phyloP scores from a whole-genome alignment of 371 early-diverging fungal genomes.

The Chytridiales sp. region DNA sequence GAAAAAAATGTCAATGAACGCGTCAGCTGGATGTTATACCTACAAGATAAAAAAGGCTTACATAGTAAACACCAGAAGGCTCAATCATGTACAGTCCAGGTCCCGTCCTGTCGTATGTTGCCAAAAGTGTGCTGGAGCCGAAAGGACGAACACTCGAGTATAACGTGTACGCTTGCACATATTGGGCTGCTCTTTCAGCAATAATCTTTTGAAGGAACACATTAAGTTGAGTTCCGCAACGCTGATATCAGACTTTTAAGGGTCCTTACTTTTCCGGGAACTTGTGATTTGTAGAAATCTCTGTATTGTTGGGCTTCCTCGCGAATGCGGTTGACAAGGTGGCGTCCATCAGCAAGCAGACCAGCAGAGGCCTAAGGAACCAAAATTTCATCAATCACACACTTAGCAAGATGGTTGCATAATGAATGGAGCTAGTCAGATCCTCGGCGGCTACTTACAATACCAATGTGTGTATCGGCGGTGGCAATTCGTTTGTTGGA shows the following conservation, averaged over 20 bases:
- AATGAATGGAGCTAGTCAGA: slow-evolving; percentile 4
- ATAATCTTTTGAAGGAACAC: slow-evolving; percentile 59
- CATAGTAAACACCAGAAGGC: slow-evolving; percentile 95
- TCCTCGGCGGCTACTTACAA: slow-evolving; percentile 56
- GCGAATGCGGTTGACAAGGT: slow-evolving; percentile 84
- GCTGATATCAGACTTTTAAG: neutral
- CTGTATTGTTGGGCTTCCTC: slow-evolving; percentile 91
- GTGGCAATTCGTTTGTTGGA: slow-evolving; percentile 91
- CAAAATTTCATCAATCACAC: slow-evolving; percentile 1
- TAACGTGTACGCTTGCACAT: slow-evolving; percentile 92
- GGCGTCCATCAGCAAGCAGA: slow-evolving; percentile 91
- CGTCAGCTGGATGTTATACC: slow-evolving; percentile 8
- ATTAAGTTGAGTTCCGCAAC: neutral
- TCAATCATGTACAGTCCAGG: slow-evolving; percentile 94
- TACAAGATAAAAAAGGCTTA: slow-evolving; percentile 38
- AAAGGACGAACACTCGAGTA: slow-evolving; percentile 98
- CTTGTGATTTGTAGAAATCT: slow-evolving; percentile 77
- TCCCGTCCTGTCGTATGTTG: slow-evolving; percentile 71
- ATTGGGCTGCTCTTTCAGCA: slow-evolving; percentile 90
- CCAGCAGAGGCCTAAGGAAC: slow-evolving; percentile 81
- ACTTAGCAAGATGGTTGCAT: slow-evolving; percentile 5
- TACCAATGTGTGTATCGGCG: slow-evolving; percentile 89
- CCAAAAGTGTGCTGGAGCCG: slow-evolving; percentile 85
- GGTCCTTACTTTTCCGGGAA: slow-evolving; percentile 73
- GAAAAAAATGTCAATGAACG: neutral